Evolutionary conservation across 805 yeast genomes (phyloP), one percentile per base, ranked within the genome.

Genomic region (Jamesozyma gamospora): DNA sequence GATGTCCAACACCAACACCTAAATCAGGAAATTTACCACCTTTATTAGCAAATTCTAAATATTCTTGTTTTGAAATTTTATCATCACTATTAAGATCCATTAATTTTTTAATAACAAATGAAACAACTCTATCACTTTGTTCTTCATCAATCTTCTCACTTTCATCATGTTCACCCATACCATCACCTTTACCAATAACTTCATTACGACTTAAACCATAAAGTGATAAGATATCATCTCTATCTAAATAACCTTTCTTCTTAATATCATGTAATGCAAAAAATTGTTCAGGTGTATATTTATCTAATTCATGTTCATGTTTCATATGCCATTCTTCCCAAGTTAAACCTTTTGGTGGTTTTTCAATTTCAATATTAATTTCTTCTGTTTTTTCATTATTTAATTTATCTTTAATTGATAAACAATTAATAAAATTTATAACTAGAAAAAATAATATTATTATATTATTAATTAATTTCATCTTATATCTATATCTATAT

Each of bases 251-350:
- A 32, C 82, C 86, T 56, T 74, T 68, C 54, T 68, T 64, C 50
- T 74, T 64, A 39, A 75, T 58, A 60, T 88, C 96, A 62, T 90
- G 98, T 21, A 88, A 53, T 28, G 71, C 71, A 70, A 90, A 90
- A 52, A 90, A 85, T 13, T 81, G 70, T 32, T 70, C 76, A 0
- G 94, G 71, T 45, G 82, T 94, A 52, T 76, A 85, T 21, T 69
- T 67, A 45, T 82, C 87, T 43, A 84, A 48, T 14, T 77, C 82
- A 63, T 90, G 96, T 63, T 90, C 97, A 49, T 76, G 78, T 50
- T 74, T 68, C 96, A 90, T 88, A 60, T 90, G 97, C 83, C 88
- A 82, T 49, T 73, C 72, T 52, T 81, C 85, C 94, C 94, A 84
- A 14, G 74, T 61, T 28, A 75, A 50, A 0, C 74, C 77, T 10